Evolutionary conservation across 2,329 filamentous ascomycete genomes (phyloP), one percentile per base, ranked within the genome.

Genomic region (Alternaria alternata): DNA sequence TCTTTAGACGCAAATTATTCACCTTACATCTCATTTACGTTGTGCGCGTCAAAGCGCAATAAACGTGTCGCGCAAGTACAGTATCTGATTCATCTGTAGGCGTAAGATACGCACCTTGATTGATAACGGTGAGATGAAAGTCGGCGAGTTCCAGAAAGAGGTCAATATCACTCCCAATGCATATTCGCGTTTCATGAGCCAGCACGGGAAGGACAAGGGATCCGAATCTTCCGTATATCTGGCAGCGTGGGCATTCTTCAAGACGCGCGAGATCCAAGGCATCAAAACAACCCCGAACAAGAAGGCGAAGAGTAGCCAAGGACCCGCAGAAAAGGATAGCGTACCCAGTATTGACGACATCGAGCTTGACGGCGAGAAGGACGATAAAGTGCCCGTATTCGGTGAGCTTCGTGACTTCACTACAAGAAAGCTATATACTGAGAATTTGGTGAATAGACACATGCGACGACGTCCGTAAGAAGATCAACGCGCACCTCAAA

Each of bases 391-490:
- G 7, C 74, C 77, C 1, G 76, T 89, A 32, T 88, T 78, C 68
- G 64, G 86, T 69, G 49, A 18, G 63, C 44, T 7, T 18, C n/a
- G 9, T 11, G 4, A 20, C 16, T 24, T 28, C 16, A 24, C 22
- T 22, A 34, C n/a, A 22, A 32, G n/a, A 32, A 26, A 16, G 12
- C 2, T 11, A 14, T 16, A 11, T 12, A 51, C 34, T 39, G 22
- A 51, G 12, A 16, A 14, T 6, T 16, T 34, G 4, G 18, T 39
- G 38, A 20, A 34, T 24, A 69, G 70, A 88, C 62, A 85, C 83
- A 5, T 88, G 86, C 74, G 83, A 88, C 64, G 84, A 85, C 51
- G 71, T 88, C 14, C 83, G 87, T 47, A 81, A 79, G 70, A 88
- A 88, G 78, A 87, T 88, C 67, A 79, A 79, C 26, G 80, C 81